phyloP scores from a whole-genome alignment of 805 yeast species.

The Candida caryicola region DNA sequence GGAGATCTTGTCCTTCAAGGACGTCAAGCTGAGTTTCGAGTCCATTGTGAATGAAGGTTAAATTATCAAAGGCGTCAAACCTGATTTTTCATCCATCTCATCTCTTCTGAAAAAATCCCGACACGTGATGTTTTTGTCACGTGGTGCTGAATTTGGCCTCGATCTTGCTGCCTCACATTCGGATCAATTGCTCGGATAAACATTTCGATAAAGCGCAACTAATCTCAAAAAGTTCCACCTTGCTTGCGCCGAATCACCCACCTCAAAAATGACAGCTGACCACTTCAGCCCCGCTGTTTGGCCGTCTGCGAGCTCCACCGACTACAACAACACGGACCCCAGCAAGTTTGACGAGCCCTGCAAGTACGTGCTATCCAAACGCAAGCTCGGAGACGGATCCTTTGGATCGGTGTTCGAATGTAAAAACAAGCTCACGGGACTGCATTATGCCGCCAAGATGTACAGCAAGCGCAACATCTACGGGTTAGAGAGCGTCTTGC shows the following conservation, averaged over 20 bases:
- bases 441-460: constrained; percentile 51
- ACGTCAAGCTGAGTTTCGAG: constrained; percentile 46
- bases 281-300: constrained; percentile 10
- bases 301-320: constrained; percentile 22
- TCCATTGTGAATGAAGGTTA: constrained; percentile 33
- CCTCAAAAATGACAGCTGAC: no score
- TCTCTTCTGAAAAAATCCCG: neutral
- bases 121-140: neutral
- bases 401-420: constrained; percentile 52
- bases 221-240: no score
- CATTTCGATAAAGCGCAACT: no score
- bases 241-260: no score
- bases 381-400: constrained; percentile 38
- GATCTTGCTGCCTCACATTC: no score
- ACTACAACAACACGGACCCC: constrained; percentile 10
- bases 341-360: constrained; percentile 23
- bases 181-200: no score
- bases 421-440: constrained; percentile 38
- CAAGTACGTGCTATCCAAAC: constrained; percentile 31
- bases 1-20: constrained; percentile 60
- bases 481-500: constrained; percentile 51
- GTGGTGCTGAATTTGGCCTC: no score
- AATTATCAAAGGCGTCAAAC: neutral
- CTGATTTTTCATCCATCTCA: constrained; percentile 2
- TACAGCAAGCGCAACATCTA: constrained; percentile 49